Evolutionary conservation across 2,329 filamentous ascomycete genomes (phyloP), one percentile per base, ranked within the genome.

Genomic region (Beauveria sp.): DNA sequence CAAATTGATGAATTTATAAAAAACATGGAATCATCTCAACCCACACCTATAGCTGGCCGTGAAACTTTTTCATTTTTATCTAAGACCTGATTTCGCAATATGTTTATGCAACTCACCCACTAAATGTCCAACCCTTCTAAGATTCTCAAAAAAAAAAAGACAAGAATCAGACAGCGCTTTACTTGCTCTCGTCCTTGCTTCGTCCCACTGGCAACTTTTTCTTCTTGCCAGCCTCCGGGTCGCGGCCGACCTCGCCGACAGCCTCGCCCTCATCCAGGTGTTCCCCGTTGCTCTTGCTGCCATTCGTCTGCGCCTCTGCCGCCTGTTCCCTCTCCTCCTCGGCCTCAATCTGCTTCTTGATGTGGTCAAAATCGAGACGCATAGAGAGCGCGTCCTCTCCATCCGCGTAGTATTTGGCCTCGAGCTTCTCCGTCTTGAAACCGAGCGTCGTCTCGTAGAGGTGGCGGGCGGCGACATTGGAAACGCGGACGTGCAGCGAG

Each of bases 311-410:
- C 2, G 61, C 60, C 8, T 70, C 67, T 38, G 70, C 69, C 52
- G 69, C 69, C n/a, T 75, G 76, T 65, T 76, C 76, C 62, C 74
- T 76, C 64, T 78, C 76, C 61, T 75, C 71, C 43, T 73, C 77
- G 24, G 75, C 77, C 51, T 80, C 73, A 59, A 79, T 70, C 70
- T 78, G 76, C 63, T 79, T 77, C 64, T 79, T 74, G 72, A 89
- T 80, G 66, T 81, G 79, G 63, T 83, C 78, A 49, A 99, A 82
- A 70, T 98, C 89, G 74, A 96, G 89, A 65, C 87, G 88, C 95
- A 99, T 99, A 72, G 87, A 90, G 73, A 87, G 96, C 43, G 95
- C 95, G 78, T 99, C 91, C 79, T 99, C 95, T 64, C 93, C 93
- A 74, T 99, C 95, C 62, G 95, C 95, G 74, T 99, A 99, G 83